Evolutionary conservation across 352 stramenopile species (phyloP).

Genomic region (Blastocystis sp.): DNA sequence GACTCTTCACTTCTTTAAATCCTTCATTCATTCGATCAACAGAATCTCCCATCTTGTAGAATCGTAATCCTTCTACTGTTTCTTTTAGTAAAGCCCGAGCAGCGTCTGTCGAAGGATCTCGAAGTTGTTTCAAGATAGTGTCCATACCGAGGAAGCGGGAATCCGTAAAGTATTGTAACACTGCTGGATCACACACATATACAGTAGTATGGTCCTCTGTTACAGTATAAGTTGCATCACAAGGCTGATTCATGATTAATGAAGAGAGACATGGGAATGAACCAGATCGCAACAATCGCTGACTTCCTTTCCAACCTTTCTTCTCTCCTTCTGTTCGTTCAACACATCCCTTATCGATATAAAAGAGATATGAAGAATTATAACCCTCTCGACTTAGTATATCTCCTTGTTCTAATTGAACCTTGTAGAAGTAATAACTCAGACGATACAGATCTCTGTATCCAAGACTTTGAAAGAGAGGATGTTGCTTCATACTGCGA

Average conservation of each 20-base stretch:
- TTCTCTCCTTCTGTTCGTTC: neutral
- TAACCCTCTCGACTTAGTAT: neutral
- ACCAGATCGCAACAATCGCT: neutral
- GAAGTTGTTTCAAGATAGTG: neutral
- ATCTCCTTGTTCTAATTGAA: neutral
- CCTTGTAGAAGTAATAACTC: slow-evolving; percentile 39
- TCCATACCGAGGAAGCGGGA: neutral
- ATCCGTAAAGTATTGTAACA: neutral
- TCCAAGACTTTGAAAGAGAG: neutral
- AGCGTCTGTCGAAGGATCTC: neutral
- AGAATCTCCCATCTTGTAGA: neutral
- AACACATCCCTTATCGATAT: neutral
- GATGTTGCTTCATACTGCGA: neutral
- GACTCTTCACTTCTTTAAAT: neutral
- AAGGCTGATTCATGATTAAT: neutral
- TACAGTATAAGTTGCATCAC: slow-evolving; percentile 26
- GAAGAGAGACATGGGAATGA: neutral
- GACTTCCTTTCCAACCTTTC: neutral
- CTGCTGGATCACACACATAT: neutral
- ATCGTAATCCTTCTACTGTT: neutral
- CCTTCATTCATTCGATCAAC: neutral
- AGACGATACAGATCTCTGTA: neutral
- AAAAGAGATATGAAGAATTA: neutral
- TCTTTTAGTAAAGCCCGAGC: neutral
- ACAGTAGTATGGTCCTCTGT: neutral